Evolutionary conservation across 2,329 filamentous ascomycete genomes (phyloP).

Genomic region (Lachnellula cervina): DNA sequence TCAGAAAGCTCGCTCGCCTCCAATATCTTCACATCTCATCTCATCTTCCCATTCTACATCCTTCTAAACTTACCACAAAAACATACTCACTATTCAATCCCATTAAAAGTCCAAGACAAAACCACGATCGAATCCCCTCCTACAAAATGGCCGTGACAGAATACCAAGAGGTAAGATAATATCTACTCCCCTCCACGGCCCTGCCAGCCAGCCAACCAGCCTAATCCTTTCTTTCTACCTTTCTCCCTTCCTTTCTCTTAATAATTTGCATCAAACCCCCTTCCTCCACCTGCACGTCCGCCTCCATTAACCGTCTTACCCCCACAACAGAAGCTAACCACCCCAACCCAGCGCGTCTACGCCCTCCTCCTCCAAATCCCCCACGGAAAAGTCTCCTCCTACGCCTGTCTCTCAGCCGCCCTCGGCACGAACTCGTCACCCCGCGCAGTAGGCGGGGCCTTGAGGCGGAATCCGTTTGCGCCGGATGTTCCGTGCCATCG

Average conservation of each 20-base stretch:
- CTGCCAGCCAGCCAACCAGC: no score
- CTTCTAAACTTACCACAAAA: not conserved
- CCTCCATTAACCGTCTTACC: no score
- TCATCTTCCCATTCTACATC: not conserved
- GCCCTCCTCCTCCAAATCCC: slow-evolving; percentile 56
- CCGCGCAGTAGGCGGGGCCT: slow-evolving; percentile 57
- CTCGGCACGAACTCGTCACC: slow-evolving; percentile 48
- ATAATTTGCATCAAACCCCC: not conserved
- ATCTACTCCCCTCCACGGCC: no score
- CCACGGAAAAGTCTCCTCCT: slow-evolving; percentile 53
- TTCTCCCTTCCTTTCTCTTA: no score
- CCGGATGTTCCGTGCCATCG: slow-evolving; percentile 59
- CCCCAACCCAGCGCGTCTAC: slow-evolving; percentile 40
- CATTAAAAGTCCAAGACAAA: not conserved
- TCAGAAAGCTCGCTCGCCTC: not conserved
- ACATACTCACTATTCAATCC: not conserved
- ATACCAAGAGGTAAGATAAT: slow-evolving; percentile 19
- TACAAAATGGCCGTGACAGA: slow-evolving; percentile 20
- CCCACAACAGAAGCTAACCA: not conserved
- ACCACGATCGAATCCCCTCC: not conserved
- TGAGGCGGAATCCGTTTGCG: slow-evolving; percentile 57
- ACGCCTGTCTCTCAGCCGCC: slow-evolving; percentile 51
- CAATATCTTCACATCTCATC: not conserved
- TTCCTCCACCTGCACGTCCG: not conserved
- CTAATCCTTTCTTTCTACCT: no score